Evolutionary conservation across 2,329 filamentous ascomycete genomes (phyloP).

Genomic region (Trichophyton simii): DNA sequence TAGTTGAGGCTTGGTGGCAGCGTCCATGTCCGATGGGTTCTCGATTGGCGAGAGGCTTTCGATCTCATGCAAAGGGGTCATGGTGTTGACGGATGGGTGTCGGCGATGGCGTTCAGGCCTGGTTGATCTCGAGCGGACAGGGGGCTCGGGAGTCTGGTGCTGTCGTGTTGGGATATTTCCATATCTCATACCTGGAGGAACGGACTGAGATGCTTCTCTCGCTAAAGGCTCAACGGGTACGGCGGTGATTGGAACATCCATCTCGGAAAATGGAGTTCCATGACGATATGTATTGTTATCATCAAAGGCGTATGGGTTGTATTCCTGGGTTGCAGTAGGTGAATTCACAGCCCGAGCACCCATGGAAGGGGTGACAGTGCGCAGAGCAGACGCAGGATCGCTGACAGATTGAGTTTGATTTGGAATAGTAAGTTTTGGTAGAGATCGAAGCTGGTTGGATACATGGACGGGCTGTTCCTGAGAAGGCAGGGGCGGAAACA

Average conservation of each 20-base stretch:
- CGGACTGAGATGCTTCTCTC: conserved; percentile 74
- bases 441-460: conserved; percentile 36
- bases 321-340: conserved; percentile 40
- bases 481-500: conserved; percentile 30
- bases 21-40: conserved; percentile 19
- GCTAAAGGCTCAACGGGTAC: conserved; percentile 58
- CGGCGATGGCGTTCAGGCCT: conserved; percentile 23
- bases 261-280: conserved; percentile 71
- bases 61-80: conserved; percentile 22
- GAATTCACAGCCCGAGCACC: conserved; percentile 12
- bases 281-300: conserved; percentile 43
- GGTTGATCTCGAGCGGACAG: conserved; percentile 35
- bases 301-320: conserved; percentile 21
- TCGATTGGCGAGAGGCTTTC: conserved; percentile 21
- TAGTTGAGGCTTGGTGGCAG: conserved; percentile 13
- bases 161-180: conserved; percentile 29
- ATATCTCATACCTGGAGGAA: conserved; percentile 87
- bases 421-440: conserved; percentile 48
- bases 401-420: conserved; percentile 20
- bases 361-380: conserved; percentile 23
- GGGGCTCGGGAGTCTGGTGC: conserved; percentile 27
- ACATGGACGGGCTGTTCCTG: conserved; percentile 27
- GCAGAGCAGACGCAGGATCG: conserved; percentile 19
- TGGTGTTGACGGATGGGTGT: conserved; percentile 17
- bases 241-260: conserved; percentile 73